Percentiles rank a stretch among this genome's conserved stretches.
These are phyloP conservation scores for Zanthoxylum bungeanum DNA, from an alignment of 345 rosid species.

Conservation along the genomic window DNA sequence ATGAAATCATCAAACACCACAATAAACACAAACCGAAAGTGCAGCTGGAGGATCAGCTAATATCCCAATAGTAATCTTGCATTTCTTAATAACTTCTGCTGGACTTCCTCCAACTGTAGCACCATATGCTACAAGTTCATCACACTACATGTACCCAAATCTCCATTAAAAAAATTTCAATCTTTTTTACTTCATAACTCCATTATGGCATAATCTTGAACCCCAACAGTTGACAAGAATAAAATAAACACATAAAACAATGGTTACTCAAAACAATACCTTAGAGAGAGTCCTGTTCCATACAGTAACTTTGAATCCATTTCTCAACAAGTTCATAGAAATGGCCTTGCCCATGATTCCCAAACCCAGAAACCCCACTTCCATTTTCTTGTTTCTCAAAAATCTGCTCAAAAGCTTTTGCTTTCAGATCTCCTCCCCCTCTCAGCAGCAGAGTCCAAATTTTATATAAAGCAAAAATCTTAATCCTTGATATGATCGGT, in stretches of 20 bases:
- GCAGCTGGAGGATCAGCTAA: constrained; percentile 91
- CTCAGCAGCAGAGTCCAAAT: not conserved
- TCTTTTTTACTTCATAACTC: not conserved
- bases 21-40: constrained; percentile 45
- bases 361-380: constrained; percentile 85
- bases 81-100: constrained; percentile 79
- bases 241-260: not conserved
- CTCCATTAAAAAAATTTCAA: not conserved
- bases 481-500: not conserved
- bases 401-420: constrained; percentile 1
- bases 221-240: not conserved
- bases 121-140: constrained; percentile 85
- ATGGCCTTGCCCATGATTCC: constrained; percentile 99
- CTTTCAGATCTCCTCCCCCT: not conserved
- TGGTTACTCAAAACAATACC: constrained; percentile 35
- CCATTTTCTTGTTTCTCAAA: constrained; percentile 44
- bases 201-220: not conserved
- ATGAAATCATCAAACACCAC: not conserved
- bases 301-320: constrained; percentile 88
- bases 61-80: constrained; percentile 83
- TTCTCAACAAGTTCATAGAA: constrained; percentile 70
- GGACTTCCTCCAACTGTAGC: constrained; percentile 81
- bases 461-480: not conserved
- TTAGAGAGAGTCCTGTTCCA: constrained; percentile 95
- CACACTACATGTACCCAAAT: constrained; percentile 46